Conservation (phyloP, 306 rosid genomes). For the Vigna radiata region DNA sequence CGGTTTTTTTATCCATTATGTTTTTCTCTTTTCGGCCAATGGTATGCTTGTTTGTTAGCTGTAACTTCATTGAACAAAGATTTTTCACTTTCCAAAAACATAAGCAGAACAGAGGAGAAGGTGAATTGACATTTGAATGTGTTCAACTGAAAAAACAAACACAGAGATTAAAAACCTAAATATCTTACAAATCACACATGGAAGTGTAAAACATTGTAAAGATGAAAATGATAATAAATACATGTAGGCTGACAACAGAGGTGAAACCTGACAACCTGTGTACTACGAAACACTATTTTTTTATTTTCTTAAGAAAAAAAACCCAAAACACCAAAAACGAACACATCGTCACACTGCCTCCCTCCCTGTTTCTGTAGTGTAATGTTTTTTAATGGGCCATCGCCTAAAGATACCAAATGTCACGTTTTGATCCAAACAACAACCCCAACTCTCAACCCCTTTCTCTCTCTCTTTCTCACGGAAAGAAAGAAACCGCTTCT, state of each 20-base stretch:
- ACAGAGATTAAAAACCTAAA: too few species aligned
- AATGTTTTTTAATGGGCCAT: background rate
- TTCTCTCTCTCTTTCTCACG: slow-evolving; percentile 9
- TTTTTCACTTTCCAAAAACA: too few species aligned
- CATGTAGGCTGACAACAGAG: background rate
- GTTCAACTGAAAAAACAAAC: too few species aligned
- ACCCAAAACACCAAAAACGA: slow-evolving; percentile 1
- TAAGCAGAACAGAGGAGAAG: too few species aligned
- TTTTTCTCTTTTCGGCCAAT: too few species aligned
- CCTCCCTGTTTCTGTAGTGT: background rate
- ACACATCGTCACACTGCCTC: slow-evolving; percentile 3
- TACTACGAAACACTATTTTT: background rate
- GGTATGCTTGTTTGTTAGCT: too few species aligned
- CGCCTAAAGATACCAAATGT: slow-evolving; percentile 37
- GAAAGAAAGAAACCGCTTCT: slow-evolving; percentile 3
- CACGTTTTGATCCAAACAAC: slow-evolving; percentile 45
- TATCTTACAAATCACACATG: too few species aligned
- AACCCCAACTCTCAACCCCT: background rate
- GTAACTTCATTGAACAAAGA: too few species aligned
- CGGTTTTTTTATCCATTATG: too few species aligned
- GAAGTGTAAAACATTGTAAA: background rate
- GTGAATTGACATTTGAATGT: too few species aligned
- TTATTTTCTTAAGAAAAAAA: background rate
- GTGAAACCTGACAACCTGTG: background rate
- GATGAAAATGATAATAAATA: background rate